Conservation (phyloP, 208 protist genomes). For the Acanthamoeba quina region DNA sequence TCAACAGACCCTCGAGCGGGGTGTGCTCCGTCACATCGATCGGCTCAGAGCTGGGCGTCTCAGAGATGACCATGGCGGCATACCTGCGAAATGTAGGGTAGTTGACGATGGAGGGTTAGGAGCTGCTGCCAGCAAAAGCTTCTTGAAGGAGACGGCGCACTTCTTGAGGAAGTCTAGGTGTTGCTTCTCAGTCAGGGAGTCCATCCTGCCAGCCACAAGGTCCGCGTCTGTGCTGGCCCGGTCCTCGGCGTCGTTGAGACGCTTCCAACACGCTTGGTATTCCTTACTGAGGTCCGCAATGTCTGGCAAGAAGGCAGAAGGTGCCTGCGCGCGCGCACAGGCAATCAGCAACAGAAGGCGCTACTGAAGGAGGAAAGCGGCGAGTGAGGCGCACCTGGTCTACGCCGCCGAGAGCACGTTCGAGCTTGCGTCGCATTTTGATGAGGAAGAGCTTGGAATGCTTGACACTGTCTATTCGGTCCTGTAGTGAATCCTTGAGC, state of each 20-base stretch:
- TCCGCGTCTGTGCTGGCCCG: background rate
- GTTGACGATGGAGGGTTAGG: background rate
- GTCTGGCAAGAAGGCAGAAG: constrained; percentile 8
- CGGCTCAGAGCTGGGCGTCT: constrained; percentile 8
- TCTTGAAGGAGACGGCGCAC: background rate
- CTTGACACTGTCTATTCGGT: background rate
- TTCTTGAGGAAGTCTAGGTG: background rate
- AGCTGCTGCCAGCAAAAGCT: background rate
- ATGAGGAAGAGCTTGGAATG: background rate
- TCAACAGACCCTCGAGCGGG: constrained; percentile 35
- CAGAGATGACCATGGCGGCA: background rate
- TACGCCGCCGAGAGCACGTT: background rate
- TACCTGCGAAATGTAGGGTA: background rate
- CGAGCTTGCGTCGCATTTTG: background rate
- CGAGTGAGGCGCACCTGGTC: background rate
- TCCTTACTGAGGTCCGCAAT: constrained; percentile 12
- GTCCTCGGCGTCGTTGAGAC: background rate
- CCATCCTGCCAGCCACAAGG: background rate
- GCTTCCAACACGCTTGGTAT: background rate
- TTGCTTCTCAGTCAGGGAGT: background rate
- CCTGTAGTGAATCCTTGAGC: background rate
- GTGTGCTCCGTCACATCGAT: constrained; percentile 24
- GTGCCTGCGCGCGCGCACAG: background rate
- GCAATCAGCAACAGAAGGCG: background rate
- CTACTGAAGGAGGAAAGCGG: background rate